Evolutionary conservation across 805 yeast species (phyloP), one percentile per base, ranked within the genome.

Genomic region (Teunomyces gatunensis): DNA sequence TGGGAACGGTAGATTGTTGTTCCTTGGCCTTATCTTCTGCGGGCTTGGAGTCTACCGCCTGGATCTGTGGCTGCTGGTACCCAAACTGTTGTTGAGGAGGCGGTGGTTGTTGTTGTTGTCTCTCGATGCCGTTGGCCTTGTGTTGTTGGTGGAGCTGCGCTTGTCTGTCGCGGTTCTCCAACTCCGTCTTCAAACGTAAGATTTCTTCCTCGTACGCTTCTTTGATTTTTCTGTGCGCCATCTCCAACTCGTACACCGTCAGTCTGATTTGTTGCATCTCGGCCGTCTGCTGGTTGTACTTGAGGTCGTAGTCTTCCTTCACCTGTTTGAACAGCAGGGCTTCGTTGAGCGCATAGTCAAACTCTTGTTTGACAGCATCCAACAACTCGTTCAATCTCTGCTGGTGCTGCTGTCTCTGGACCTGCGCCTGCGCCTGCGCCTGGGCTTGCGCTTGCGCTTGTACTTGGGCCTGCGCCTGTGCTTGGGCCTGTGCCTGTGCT

Each of bases 161-260:
- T 55, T 65, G 78, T 64, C 92, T 78, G 63, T 88, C 95, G 58
- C 91, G 77, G 60, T 78, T 81, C 58, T 89, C 96, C 55, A 92
- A 76, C 64, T 90, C 96, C 53, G 84, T 82, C 67, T 92, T 90
- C 67, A 92, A 78, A 56, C 94, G 78, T 63, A 81, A 74, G 47
- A 94, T 87, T 69, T 92, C 98, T 59, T 88, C 96, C 67, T 92
- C 97, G 69, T 92, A 94, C 41, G 91, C 90, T 61, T 92, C 97
- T 71, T 92, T 91, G 79, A 94, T 87, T 64, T 89, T 88, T 57
- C 96, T 79, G 73, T 92, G 98, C 34, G 96, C 92, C 79, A 85
- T 80, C 67, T 92, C 97, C 59, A 92, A 79, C 64, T 94, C 98
- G 63, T 85, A 90, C 25, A 92, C 96, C 9, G 96, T 89, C 61